Percentiles rank a stretch among this genome's conserved stretches.
phyloP scores from a whole-genome alignment of 1,139 yeast genomes.

The Blastobotrys raffinosifermentans region DNA sequence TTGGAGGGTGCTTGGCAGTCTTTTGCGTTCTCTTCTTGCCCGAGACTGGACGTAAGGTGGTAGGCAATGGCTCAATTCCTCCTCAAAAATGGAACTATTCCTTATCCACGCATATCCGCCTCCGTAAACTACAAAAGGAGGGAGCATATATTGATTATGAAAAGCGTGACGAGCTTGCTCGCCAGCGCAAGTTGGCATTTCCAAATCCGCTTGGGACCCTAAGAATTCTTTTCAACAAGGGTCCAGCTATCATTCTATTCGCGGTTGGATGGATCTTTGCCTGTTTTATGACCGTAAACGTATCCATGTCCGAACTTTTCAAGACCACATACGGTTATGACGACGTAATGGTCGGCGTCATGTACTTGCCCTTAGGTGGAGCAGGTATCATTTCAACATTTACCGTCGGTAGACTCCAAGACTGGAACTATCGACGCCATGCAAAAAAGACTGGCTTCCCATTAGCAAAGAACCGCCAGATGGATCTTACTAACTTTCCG shows the following conservation, averaged over 20 bases:
- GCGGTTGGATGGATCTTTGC: slow-evolving; percentile 1
- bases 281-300: neutral
- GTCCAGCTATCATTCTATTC: neutral
- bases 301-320: neutral
- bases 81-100: neutral
- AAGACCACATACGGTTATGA: slow-evolving; percentile 22
- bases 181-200: neutral
- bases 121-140: neutral
- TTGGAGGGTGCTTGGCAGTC: slow-evolving; percentile 42
- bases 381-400: slow-evolving; percentile 30
- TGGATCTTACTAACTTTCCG: slow-evolving; percentile 34
- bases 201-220: neutral
- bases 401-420: slow-evolving; percentile 26
- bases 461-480: slow-evolving; percentile 41
- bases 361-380: slow-evolving; percentile 37
- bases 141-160: neutral
- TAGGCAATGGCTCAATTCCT: slow-evolving; percentile 48
- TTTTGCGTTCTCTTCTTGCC: slow-evolving; percentile 41
- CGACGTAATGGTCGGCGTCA: slow-evolving; percentile 45
- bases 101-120: neutral
- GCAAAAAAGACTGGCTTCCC: slow-evolving; percentile 27
- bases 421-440: slow-evolving; percentile 20
- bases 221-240: neutral
- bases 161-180: neutral
- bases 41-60: slow-evolving; percentile 60